Evolutionary conservation across 352 stramenopile genomes (phyloP), one percentile per base, ranked within the genome.

Genomic region (Blastocystis sp.): DNA sequence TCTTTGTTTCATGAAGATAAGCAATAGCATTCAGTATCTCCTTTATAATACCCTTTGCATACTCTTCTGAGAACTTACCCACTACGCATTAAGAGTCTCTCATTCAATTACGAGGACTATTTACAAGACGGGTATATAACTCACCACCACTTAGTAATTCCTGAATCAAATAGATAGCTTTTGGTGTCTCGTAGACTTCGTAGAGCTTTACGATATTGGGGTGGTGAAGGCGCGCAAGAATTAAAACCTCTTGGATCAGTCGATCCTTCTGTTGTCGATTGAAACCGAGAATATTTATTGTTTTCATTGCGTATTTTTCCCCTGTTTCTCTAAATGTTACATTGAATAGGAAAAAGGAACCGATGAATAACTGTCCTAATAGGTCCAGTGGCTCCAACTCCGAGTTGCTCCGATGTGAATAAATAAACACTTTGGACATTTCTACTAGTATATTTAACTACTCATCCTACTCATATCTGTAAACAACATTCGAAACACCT

Each of bases 131-230:
- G 7, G 54, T 82, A 41, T 82, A 82, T 18, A 82, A 50, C 37
- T 82, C 73, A 13, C 73, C 73, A 39, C 73, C 73, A n/a, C 37
- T 37, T 7, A 65, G 43, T 37, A 82, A 24, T 24, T 82, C 73
- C 43, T 63, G 55, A 50, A 82, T 69, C 30, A 82, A 41, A 34
- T 82, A 82, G 16, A 82, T 69, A 4, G 54, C 73, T 16, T 82
- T 54, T 41, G 73, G 34, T 20, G 54, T 82, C 3, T 82, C 73
- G 56, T 82, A 82, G 7, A 69, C 56, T 68, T 82, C 73, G 56
- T 82, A 82, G 8, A 82, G 73, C 20, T 82, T 82, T 18, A 82
- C 73, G 41, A 82, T 82, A 37, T 82, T 82, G n/a, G 73, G 73
- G 54, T 82, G 73, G 37, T 82, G 54, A 9, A 82, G 37, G 30